Base-by-base conservation (phyloP, 176 grass and related monocot genomes). In the Calamus simplicifolius region DNA sequence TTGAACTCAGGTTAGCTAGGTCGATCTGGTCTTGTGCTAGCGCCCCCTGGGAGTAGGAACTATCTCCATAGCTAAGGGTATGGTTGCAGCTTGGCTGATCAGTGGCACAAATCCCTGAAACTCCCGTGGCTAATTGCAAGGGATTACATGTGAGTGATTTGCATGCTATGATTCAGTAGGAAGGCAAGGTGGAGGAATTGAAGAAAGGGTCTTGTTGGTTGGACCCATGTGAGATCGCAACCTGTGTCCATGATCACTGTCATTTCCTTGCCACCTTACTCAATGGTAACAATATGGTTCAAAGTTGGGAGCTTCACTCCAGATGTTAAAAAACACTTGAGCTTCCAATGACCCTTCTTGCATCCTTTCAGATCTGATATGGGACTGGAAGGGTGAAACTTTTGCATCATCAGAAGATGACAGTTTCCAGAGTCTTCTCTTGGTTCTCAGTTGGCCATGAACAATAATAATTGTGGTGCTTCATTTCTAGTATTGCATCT, bases 141-240 rank as follows among this genome's bases (percentile, higher is more conserved):
- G 75, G 64, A 52, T 73, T 77, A 54, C 84, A 94, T 30, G 73
- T 73, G 12, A 68, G 53, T 1, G 89, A 81, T 75, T 79, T 73
- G 81, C 89, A 94, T 0, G 77, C 66, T 18, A 94, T 58, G 0
- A 59, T 18, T 28, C 57, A 62, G 77, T 85, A 89, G 69, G 89
- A 89, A 14, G 79, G 51, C 5, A 85, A 95, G 6, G 65, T n/a
- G 0, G 85, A 5, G 3, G 89, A 85, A 59, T 95, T 81, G 38
- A 95, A 95, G 58, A 95, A 78, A 1, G 85, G 85, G 2, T 63
- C 85, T 29, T 81, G 66, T 60, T 95, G 85, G 74, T 21, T 95
- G 85, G 31, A 89, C 81, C 90, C 89, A 95, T 16, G 81, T 89
- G 29, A 95, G 64, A 63, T 95, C 89, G 72, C 85, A 89, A 4